Evolutionary conservation across 179 eudicot genomes (phyloP).

Genomic region (Sideroxylon spinosum): DNA sequence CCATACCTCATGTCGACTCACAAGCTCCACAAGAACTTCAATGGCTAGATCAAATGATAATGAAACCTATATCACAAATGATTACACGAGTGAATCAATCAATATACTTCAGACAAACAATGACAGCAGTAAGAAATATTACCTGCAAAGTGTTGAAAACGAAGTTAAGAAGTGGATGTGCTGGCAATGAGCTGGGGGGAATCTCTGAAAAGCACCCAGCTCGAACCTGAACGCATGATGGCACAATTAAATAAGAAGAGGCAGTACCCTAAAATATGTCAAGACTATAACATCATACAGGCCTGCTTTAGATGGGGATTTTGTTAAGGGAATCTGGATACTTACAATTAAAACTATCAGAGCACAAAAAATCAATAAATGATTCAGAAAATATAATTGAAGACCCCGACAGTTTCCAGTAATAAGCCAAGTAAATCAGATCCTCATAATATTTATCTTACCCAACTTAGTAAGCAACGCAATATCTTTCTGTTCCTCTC

Average conservation of each 20-base stretch:
- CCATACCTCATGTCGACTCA: conserved; percentile 87
- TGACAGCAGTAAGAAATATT: conserved; percentile 6
- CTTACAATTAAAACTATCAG: not conserved
- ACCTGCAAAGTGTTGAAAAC: conserved; percentile 92
- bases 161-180: conserved; percentile 83
- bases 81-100: conserved; percentile 17
- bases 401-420: not conserved
- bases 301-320: not conserved
- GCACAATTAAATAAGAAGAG: conserved; percentile 7
- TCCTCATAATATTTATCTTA: conserved; percentile 29
- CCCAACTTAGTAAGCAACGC: conserved; percentile 97
- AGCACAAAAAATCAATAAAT: not conserved
- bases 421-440: not conserved
- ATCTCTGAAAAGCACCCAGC: conserved; percentile 86
- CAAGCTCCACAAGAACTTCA: conserved; percentile 92
- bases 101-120: conserved; percentile 10
- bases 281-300: not conserved
- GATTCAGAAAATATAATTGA: not conserved
- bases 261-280: not conserved
- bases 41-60: conserved; percentile 83
- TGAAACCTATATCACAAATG: conserved; percentile 46
- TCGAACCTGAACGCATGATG: conserved; percentile 60
- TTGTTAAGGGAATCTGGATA: not conserved
- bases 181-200: conserved; percentile 64
- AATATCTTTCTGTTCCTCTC: conserved; percentile 74